These are phyloP conservation scores for Colletotrichum siamense DNA, from an alignment of 2,329 filamentous ascomycete genomes.

Conservation along the genomic window DNA sequence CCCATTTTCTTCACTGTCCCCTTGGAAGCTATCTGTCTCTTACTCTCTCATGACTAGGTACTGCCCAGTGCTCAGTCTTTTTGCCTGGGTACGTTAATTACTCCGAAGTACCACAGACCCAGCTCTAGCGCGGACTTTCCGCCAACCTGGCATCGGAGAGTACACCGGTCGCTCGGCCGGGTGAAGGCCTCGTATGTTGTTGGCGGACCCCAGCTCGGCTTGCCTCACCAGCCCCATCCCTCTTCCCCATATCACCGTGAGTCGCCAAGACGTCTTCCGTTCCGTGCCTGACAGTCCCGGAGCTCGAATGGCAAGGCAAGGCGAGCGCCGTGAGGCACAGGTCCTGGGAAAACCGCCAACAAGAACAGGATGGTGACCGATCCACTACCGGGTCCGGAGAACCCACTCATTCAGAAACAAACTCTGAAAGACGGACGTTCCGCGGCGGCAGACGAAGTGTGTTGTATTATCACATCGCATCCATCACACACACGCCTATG, in stretches of 20 bases:
- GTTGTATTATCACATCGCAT: background rate
- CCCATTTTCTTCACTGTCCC: background rate
- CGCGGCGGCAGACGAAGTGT: background rate
- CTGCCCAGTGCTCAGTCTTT: background rate
- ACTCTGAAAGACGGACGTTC: slow-evolving; percentile 11
- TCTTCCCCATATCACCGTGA: background rate
- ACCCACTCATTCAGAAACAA: slow-evolving; percentile 18
- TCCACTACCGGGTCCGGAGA: slow-evolving; percentile 7
- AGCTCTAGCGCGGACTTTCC: background rate
- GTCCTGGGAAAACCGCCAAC: background rate
- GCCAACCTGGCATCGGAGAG: background rate
- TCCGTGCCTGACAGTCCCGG: background rate
- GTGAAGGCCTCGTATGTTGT: background rate
- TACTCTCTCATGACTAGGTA: background rate
- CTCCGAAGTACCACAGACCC: background rate
- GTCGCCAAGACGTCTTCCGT: background rate
- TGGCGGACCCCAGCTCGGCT: background rate
- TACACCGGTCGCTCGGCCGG: slow-evolving; percentile 1
- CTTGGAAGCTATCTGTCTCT: background rate
- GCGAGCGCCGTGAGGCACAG: background rate
- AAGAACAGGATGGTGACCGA: background rate
- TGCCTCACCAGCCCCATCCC: background rate
- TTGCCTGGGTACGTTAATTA: background rate
- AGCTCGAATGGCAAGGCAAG: background rate
- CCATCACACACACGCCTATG: background rate